Evolutionary conservation across 139 green algal genomes (phyloP).

Genomic region (Chlorella ohadii): DNA sequence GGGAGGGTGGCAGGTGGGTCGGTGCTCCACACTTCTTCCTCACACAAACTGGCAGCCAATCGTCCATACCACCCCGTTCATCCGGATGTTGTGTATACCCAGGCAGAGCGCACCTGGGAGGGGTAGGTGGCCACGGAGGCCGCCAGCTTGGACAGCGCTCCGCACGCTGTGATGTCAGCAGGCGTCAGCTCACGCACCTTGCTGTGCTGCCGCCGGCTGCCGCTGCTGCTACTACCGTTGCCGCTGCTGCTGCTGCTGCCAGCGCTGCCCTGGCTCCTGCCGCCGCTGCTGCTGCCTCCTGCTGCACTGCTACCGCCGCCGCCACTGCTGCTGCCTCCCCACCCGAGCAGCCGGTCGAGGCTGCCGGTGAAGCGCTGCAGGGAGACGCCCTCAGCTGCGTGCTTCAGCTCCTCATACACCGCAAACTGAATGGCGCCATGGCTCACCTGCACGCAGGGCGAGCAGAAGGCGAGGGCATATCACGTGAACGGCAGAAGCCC

Average conservation of each 20-base stretch:
- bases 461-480: too few species aligned
- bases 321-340: neutral
- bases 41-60: too few species aligned
- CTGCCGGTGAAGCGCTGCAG: conserved; percentile 15
- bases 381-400: conserved; percentile 29
- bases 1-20: conserved; percentile 88
- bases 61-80: too few species aligned
- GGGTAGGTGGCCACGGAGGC: conserved; percentile 93
- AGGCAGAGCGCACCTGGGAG: conserved; percentile 68
- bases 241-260: conserved; percentile 11
- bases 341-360: neutral
- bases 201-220: neutral
- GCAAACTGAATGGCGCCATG: conserved; percentile 97
- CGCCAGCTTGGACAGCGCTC: conserved; percentile 86
- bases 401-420: conserved; percentile 96
- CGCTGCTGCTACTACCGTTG: neutral
- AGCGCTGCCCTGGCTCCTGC: neutral
- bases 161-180: conserved; percentile 67
- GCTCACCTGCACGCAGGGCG: conserved; percentile 49
- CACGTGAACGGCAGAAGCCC: too few species aligned
- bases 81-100: too few species aligned
- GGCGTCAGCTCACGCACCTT: conserved; percentile 35
- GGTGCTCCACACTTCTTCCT: conserved; percentile 75
- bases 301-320: too few species aligned
- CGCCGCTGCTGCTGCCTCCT: neutral